phyloP scores from a whole-genome alignment of 106 monocot species.

The Phalaenopsis equestris region DNA sequence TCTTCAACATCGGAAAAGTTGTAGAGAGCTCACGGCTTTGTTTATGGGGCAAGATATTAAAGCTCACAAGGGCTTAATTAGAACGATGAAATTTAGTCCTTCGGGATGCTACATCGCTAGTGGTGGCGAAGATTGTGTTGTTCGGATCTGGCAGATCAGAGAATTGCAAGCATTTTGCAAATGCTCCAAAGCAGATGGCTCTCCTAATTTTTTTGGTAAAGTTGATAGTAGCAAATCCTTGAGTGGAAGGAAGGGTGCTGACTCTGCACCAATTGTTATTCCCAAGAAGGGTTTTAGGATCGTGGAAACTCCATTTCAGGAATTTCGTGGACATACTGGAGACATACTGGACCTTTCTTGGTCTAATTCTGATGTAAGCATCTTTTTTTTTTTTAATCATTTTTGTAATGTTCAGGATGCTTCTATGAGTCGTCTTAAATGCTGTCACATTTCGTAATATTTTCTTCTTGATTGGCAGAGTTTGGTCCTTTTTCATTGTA shows the following conservation, averaged over 20 bases:
- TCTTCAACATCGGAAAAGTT: slow-evolving; percentile 32
- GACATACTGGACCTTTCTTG: slow-evolving; percentile 74
- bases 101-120: slow-evolving; percentile 64
- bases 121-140: slow-evolving; percentile 75
- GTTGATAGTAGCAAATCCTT: slow-evolving; percentile 20
- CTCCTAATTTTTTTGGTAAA: slow-evolving; percentile 15
- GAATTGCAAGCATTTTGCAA: slow-evolving; percentile 46
- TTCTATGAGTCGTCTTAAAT: background rate
- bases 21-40: slow-evolving; percentile 44
- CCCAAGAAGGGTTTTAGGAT: slow-evolving; percentile 58
- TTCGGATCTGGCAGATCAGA: slow-evolving; percentile 61
- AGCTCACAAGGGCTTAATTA: slow-evolving; percentile 68
- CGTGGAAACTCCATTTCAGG: slow-evolving; percentile 47
- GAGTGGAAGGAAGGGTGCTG: slow-evolving; percentile 11
- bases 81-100: slow-evolving; percentile 59
- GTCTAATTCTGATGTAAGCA: slow-evolving; percentile 73
- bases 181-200: slow-evolving; percentile 12
- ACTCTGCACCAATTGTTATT: slow-evolving; percentile 35
- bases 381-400: background rate
- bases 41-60: slow-evolving; percentile 61
- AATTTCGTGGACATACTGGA: slow-evolving; percentile 54
- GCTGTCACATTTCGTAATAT: background rate
- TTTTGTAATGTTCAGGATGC: background rate
- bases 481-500: background rate
- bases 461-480: background rate